Conservation (phyloP, 1,139 yeast species). For the Blastobotrys serpentis region DNA sequence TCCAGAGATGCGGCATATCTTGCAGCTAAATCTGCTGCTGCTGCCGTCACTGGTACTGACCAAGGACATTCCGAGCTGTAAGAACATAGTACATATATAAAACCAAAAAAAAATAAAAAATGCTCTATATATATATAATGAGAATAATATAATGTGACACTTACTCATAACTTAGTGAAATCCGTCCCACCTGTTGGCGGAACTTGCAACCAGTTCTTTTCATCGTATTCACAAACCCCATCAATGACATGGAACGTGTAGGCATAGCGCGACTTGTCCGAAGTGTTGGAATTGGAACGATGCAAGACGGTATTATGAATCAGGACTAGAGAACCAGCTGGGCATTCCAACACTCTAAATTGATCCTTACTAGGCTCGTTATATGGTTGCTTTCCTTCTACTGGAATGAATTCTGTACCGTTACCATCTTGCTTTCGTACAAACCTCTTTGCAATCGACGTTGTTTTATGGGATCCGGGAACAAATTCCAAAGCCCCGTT, state of each 20-base stretch:
- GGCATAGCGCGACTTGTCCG: constrained; percentile 62
- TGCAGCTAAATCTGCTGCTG: not conserved
- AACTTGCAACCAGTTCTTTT: constrained; percentile 71
- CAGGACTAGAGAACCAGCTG: constrained; percentile 68
- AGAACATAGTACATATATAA: no score
- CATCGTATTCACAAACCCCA: constrained; percentile 59
- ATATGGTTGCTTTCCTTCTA: constrained; percentile 29
- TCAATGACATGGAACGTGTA: constrained; percentile 81
- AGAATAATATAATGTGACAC: not conserved
- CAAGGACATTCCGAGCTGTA: not conserved
- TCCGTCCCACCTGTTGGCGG: constrained; percentile 67
- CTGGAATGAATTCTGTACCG: constrained; percentile 45
- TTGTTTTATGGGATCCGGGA: constrained; percentile 70
- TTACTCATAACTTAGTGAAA: constrained; percentile 41
- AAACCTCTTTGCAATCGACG: constrained; percentile 63
- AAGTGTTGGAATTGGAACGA: constrained; percentile 61
- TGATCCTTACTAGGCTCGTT: constrained; percentile 41
- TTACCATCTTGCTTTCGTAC: constrained; percentile 47
- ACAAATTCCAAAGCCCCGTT: constrained; percentile 72
- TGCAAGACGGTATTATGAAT: constrained; percentile 72
- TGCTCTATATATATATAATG: not conserved
- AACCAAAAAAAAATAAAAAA: no score
- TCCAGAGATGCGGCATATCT: not conserved
- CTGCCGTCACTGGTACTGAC: not conserved
- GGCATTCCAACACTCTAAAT: constrained; percentile 58